Conservation (phyloP, 345 rosid species). For the Turnera subulata region DNA sequence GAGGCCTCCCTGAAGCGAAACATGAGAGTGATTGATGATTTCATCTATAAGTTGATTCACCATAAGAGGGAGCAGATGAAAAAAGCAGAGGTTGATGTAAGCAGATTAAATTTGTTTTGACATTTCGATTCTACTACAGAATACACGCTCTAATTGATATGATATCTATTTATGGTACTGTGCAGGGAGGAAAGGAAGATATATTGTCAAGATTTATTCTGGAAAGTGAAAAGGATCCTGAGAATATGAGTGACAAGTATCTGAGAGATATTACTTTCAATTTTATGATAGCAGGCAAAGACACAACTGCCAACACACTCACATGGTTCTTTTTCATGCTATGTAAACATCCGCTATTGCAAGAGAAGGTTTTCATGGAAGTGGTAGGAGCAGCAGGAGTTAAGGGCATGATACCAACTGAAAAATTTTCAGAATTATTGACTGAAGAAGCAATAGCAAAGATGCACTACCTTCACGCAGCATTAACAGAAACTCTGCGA, state of each 20-base stretch:
- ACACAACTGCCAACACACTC: slow-evolving; percentile 34
- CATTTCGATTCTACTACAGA: background rate
- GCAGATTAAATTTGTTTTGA: background rate
- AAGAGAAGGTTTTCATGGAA: slow-evolving; percentile 27
- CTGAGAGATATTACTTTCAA: slow-evolving; percentile 43
- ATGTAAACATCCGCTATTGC: slow-evolving; percentile 30
- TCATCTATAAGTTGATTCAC: slow-evolving; percentile 29
- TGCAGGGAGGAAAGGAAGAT: slow-evolving; percentile 33
- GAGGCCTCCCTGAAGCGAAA: slow-evolving; percentile 39
- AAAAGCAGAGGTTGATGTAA: slow-evolving; percentile 20
- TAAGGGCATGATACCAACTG: slow-evolving; percentile 2
- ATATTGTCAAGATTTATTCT: slow-evolving; percentile 31
- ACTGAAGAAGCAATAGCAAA: slow-evolving; percentile 32
- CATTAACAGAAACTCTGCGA: slow-evolving; percentile 39
- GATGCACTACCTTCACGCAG: slow-evolving; percentile 41
- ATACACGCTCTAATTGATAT: background rate
- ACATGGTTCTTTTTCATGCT: slow-evolving; percentile 42
- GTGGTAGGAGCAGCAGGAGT: slow-evolving; percentile 18
- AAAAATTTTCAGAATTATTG: slow-evolving; percentile 25
- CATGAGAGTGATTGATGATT: slow-evolving; percentile 30
- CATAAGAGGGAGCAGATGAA: slow-evolving; percentile 31
- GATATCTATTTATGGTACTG: background rate
- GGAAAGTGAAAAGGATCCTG: slow-evolving; percentile 40
- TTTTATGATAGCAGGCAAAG: slow-evolving; percentile 40
- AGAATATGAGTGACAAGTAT: slow-evolving; percentile 38